phyloP scores from a whole-genome alignment of 176 grass and related monocot species.

The Eragrostis nindensis region DNA sequence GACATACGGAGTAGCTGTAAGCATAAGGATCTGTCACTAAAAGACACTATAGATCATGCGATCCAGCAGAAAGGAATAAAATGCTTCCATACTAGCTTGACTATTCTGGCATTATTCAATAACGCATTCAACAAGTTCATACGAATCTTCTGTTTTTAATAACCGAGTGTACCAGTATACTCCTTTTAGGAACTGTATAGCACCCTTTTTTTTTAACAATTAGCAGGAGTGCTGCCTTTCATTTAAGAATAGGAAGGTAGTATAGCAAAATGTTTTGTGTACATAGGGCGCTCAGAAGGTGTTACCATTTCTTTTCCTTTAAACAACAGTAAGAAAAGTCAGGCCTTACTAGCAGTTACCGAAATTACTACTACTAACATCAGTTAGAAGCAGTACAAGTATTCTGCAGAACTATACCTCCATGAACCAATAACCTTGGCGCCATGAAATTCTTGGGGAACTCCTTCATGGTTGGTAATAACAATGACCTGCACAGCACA shows the following conservation, averaged over 20 bases:
- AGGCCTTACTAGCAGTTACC: not conserved
- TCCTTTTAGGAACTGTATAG: not conserved
- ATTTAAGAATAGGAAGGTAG: no score
- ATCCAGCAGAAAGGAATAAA: not conserved
- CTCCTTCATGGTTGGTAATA: slow-evolving; percentile 90
- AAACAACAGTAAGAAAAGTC: not conserved
- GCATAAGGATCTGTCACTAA: slow-evolving; percentile 22
- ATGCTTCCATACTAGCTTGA: not conserved
- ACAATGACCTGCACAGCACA: slow-evolving; percentile 72
- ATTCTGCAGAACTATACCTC: slow-evolving; percentile 62
- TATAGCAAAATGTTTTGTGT: not conserved
- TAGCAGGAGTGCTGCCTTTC: no score
- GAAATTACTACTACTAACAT: not conserved
- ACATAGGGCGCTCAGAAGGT: not conserved
- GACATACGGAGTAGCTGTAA: slow-evolving; percentile 29
- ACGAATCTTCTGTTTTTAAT: not conserved
- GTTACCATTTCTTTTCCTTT: not conserved
- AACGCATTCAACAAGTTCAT: slow-evolving; percentile 1
- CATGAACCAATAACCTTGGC: slow-evolving; percentile 96
- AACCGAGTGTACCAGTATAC: not conserved
- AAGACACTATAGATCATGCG: slow-evolving; percentile 22
- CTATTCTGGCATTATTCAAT: not conserved
- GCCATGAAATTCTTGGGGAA: slow-evolving; percentile 82
- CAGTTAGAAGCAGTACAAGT: not conserved
- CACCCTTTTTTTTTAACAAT: no score